Evolutionary conservation across 2,329 filamentous ascomycete species (phyloP), one percentile per base, ranked within the genome.

Genomic region (Aspergillus tanneri): DNA sequence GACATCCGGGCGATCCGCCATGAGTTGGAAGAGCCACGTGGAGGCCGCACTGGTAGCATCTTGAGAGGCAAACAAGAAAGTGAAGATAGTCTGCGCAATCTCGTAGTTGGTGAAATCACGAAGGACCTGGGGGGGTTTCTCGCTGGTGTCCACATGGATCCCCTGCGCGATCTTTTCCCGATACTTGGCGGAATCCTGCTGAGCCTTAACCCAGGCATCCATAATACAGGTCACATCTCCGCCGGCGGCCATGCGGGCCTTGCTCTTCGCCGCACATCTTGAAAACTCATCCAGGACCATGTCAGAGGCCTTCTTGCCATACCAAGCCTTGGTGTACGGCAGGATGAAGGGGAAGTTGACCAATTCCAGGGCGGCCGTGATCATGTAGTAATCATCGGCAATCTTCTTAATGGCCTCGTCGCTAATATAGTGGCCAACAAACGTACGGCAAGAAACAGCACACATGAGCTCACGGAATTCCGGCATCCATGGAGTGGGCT

Each of bases 271-370:
- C 38, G 92, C 88, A 66, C 92, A 96, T 73, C 90, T 91, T 67
- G 86, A 76, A 66, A 97, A 97, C 69, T 96, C 91, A 40, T 80
- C 81, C 57, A 97, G 78, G 25, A 96, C 90, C 85, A 95, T 90
- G 64, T 96, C 89, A 49, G 92, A 85, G 23, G 90, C 90, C 76
- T 91, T 95, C 81, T 96, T 96, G 62, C 92, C 93, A 66, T 95
- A 95, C 90, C 90, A 97, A 4, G 90, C 90, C 77, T 90, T 92
- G 67, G 91, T 96, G 78, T 83, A 97, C 30, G 92, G 92, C 32
- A 97, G 73, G 67, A 97, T 96, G 73, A 97, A 87, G 50, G 93
- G 92, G 77, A 97, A 96, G 78, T 97, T 97, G 78, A 99, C 93
- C 38, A 97, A 82, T 72, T 99, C 93, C 59, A 97, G 82, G 18